These are phyloP conservation scores for Trypanosoma platydactyli DNA, from an alignment of 208 protist genomes.

Conservation along the genomic window DNA sequence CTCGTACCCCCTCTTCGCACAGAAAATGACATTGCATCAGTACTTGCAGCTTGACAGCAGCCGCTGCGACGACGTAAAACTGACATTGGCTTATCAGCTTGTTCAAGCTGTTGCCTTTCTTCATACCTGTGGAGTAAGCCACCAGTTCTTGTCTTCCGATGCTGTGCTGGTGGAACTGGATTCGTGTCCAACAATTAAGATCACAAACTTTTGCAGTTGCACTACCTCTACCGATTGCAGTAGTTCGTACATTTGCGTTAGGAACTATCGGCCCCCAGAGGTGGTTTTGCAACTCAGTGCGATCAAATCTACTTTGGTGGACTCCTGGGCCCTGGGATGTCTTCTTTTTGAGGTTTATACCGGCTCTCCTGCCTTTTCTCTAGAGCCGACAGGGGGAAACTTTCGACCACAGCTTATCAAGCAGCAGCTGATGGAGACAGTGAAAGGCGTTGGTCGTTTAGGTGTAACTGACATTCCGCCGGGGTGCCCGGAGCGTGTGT, in stretches of 20 bases:
- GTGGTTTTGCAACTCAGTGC: slow-evolving; percentile 32
- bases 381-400: slow-evolving; percentile 12
- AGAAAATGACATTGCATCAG: slow-evolving; percentile 9
- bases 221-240: slow-evolving; percentile 22
- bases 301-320: slow-evolving; percentile 24
- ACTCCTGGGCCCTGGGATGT: slow-evolving; percentile 35
- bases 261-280: slow-evolving; percentile 37
- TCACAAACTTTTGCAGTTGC: slow-evolving; percentile 27
- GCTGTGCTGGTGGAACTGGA: slow-evolving; percentile 17
- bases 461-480: slow-evolving; percentile 14
- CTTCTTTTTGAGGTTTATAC: slow-evolving; percentile 34
- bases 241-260: slow-evolving; percentile 34
- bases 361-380: slow-evolving; percentile 27
- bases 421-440: slow-evolving; percentile 24
- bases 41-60: slow-evolving; percentile 10
- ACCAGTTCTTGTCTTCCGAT: slow-evolving; percentile 37
- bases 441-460: slow-evolving; percentile 22
- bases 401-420: slow-evolving; percentile 31
- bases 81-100: slow-evolving; percentile 26
- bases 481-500: slow-evolving; percentile 27
- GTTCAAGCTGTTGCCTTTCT: slow-evolving; percentile 28
- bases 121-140: slow-evolving; percentile 19
- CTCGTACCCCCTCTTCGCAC: slow-evolving; percentile 5
- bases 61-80: slow-evolving; percentile 21
- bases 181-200: slow-evolving; percentile 20